Base-by-base conservation (phyloP, 2,329 filamentous ascomycete species). In the Tolypocladium inflatum region DNA sequence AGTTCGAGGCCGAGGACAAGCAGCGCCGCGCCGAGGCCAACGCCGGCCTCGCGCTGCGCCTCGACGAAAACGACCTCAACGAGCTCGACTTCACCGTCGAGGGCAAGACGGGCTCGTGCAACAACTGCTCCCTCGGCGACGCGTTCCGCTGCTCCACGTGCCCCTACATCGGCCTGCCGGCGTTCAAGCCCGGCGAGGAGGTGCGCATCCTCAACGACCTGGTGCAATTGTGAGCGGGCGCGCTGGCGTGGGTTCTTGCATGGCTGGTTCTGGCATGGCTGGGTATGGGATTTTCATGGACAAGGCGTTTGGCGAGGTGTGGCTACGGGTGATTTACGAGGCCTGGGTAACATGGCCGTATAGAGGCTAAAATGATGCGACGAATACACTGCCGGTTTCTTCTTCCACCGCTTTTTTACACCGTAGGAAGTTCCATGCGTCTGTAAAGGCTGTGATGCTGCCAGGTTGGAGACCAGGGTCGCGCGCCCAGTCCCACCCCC, bases 51-150 rank as follows among this genome's bases (percentile, higher is more conserved):
- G 80, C 85, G 23, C 77, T 91, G 61, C 90, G 89, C 74, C 79
- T 96, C 55, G 84, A 81, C 55, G 78, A 84, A 1, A 86, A 90
- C 66, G 94, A 99, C 70, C 76, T 99, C 53, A 69, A 71, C 55
- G 93, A 97, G 73, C 81, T 97, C 10, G 94, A 99, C 74, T 97
- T 99, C 70, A 99, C 94, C 0, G 90, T 97, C n/a, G 83, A 96
- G 73, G 94, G 94, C 65, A 97, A 97, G 78, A 90, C 93, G 7
- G 93, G 94, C 57, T 95, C 90, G 21, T 99, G 94, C 72, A 91
- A 91, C 35, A 97, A 93, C 74, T 97, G 94, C 74, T 88, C 91
- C 35, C 80, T 99, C 19, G 94, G 94, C 55, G 93, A 97, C 73
- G 93, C 94, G 4, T 91, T 91, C 76, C 79, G 88, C 45, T 90